Percentiles rank a stretch among this genome's conserved stretches.
These are phyloP conservation scores for Hypsizygus marmoreus DNA, from an alignment of 768 basidiomycete genomes.

Conservation along the genomic window DNA sequence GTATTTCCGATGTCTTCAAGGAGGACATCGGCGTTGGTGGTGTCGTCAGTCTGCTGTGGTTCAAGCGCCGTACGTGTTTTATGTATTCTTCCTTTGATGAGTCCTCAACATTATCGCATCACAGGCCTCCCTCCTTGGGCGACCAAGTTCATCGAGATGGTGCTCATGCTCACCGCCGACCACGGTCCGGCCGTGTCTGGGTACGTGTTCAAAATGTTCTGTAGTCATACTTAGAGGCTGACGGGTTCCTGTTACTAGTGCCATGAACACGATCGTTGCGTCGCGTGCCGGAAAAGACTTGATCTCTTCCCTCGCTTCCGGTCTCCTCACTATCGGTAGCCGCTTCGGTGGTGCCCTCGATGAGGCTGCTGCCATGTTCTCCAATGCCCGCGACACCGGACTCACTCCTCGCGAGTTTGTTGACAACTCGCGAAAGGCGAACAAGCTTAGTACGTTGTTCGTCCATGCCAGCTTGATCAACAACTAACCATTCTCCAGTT, in stretches of 20 bases:
- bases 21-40: conserved; percentile 96
- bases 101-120: conserved; percentile 2
- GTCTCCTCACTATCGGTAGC: conserved; percentile 96
- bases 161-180: conserved; percentile 98
- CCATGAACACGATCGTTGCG: conserved; percentile 99
- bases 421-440: conserved; percentile 87
- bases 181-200: conserved; percentile 98
- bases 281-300: conserved; percentile 99
- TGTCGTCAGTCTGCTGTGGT: conserved; percentile 96
- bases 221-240: neutral
- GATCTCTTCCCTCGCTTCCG: conserved; percentile 93
- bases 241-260: conserved; percentile 40
- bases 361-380: conserved; percentile 96
- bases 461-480: conserved; percentile 29
- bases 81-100: neutral
- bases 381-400: conserved; percentile 85
- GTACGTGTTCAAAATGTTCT: conserved; percentile 27
- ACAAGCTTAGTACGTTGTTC: conserved; percentile 85
- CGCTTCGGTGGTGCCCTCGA: conserved; percentile 99
- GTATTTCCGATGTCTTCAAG: conserved; percentile 98
- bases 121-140: conserved; percentile 82
- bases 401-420: conserved; percentile 98
- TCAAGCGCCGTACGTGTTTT: conserved; percentile 75
- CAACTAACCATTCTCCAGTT: conserved; percentile 45
- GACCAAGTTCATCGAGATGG: conserved; percentile 99